A percentile compares a stretch with the other conserved stretches of the same genome.
Evolutionary conservation across 2,329 filamentous ascomycete genomes (phyloP).

Genomic region (Huntiella abstrusa): DNA sequence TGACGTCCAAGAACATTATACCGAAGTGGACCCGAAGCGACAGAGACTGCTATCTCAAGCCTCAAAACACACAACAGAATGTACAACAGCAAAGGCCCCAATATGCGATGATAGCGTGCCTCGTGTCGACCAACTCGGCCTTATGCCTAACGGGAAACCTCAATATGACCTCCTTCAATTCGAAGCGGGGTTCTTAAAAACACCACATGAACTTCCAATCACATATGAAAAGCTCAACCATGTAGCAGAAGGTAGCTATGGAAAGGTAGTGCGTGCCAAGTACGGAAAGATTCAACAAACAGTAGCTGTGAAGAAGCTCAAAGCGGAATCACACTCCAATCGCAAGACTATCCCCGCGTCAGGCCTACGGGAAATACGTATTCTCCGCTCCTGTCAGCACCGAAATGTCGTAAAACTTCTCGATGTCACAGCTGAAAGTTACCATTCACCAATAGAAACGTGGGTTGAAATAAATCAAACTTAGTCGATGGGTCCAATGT

Average conservation of each 20-base stretch:
- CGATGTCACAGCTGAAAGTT: slow-evolving; percentile 66
- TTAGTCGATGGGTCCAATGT: neutral
- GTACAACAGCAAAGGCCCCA: no score
- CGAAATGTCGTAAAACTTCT: slow-evolving; percentile 63
- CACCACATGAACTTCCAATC: slow-evolving; percentile 29
- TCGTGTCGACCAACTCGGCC: neutral
- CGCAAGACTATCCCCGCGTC: slow-evolving; percentile 54
- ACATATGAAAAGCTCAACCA: slow-evolving; percentile 82
- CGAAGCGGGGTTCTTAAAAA: slow-evolving; percentile 45
- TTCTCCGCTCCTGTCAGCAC: slow-evolving; percentile 62
- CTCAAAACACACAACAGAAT: no score
- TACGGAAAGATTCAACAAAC: slow-evolving; percentile 57
- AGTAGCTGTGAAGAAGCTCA: slow-evolving; percentile 84
- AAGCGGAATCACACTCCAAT: slow-evolving; percentile 36
- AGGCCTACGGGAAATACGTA: slow-evolving; percentile 83
- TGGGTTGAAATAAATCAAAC: slow-evolving; percentile 16
- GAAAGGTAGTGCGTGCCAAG: slow-evolving; percentile 73
- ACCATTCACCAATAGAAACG: slow-evolving; percentile 34
- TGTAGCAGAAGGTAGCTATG: slow-evolving; percentile 95
- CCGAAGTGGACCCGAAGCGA: no score
- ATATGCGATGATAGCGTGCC: no score
- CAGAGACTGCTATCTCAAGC: no score
- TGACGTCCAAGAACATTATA: no score
- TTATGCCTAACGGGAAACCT: slow-evolving; percentile 18
- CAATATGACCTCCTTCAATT: slow-evolving; percentile 47